phyloP scores from a whole-genome alignment of 2,329 filamentous ascomycete species.

The Boeremia exigua region DNA sequence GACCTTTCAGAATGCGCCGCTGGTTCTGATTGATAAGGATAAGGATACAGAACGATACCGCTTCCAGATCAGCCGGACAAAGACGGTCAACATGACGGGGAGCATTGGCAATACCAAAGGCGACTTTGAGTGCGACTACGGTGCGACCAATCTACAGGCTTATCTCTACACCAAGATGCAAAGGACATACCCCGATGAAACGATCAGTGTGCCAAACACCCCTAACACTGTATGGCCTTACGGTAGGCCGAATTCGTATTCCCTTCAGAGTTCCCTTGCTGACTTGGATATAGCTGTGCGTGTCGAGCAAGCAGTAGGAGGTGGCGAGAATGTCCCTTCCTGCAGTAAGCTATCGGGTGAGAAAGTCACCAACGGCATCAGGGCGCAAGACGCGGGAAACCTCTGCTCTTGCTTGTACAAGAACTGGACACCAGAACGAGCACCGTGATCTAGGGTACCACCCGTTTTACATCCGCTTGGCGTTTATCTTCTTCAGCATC shows the following conservation, averaged over 20 bases:
- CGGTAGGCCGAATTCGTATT: conserved; percentile 26
- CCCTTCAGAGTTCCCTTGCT: conserved; percentile 9
- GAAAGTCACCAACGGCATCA: conserved; percentile 43
- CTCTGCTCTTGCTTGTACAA: conserved; percentile 57
- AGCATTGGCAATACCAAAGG: conserved; percentile 53
- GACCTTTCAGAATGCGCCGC: conserved; percentile 59
- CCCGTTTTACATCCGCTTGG: neutral
- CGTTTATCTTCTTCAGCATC: neutral
- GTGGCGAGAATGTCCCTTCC: conserved; percentile 58
- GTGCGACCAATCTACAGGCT: conserved; percentile 61
- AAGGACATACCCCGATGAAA: conserved; percentile 48
- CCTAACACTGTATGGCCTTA: conserved; percentile 45
- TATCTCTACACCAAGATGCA: conserved; percentile 65
- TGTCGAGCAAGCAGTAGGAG: conserved; percentile 59
- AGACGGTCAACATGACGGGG: conserved; percentile 58
- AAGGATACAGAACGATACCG: conserved; percentile 61
- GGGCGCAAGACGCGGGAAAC: conserved; percentile 40
- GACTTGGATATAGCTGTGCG: conserved; percentile 53
- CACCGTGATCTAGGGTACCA: neutral
- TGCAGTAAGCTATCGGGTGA: conserved; percentile 57
- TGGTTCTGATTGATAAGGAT: conserved; percentile 58
- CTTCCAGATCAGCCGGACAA: conserved; percentile 62
- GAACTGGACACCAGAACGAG: conserved; percentile 42
- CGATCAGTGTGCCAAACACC: conserved; percentile 34
- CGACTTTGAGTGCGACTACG: conserved; percentile 64